Percentiles rank a stretch among this genome's conserved stretches.
Evolutionary conservation across 805 yeast species (phyloP).

Genomic region (Barnettozyma siamensis): DNA sequence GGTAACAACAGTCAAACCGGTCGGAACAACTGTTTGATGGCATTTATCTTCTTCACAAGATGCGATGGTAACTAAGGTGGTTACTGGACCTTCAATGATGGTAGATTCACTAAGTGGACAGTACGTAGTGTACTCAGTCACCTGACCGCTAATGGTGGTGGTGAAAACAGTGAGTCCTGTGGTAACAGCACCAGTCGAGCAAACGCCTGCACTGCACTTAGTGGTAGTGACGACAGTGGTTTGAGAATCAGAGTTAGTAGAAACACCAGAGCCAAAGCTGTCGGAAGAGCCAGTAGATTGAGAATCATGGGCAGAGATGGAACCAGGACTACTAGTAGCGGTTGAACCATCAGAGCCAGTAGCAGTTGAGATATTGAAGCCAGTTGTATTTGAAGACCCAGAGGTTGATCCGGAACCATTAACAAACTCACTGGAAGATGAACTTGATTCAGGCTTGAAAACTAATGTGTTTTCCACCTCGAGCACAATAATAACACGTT

Average conservation of each 20-base stretch:
- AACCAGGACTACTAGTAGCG: neutral
- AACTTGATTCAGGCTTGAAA: neutral
- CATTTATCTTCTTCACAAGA: conserved; percentile 1
- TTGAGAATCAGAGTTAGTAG: conserved; percentile 20
- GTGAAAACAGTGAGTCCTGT: neutral
- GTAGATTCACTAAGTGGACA: conserved; percentile 10
- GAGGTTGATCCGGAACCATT: too few relatives aligned
- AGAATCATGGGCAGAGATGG: neutral
- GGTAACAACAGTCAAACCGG: conserved; percentile 5
- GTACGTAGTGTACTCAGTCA: conserved; percentile 25
- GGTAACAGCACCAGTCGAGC: neutral
- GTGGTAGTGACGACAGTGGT: neutral
- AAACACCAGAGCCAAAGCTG: conserved; percentile 13
- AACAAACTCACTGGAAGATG: too few relatives aligned
- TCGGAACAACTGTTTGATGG: neutral
- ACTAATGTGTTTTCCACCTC: neutral
- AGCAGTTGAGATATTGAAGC: too few relatives aligned
- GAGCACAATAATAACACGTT: neutral
- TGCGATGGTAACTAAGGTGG: conserved; percentile 1
- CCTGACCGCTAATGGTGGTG: conserved; percentile 24
- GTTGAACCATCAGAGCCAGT: too few relatives aligned
- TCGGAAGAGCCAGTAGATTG: conserved; percentile 1
- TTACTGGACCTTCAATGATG: neutral
- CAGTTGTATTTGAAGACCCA: too few relatives aligned
- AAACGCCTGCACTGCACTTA: neutral